Evolutionary conservation across 1,284 basidiomycete species (phyloP).

Genomic region (Ceraceosorus guamensis): DNA sequence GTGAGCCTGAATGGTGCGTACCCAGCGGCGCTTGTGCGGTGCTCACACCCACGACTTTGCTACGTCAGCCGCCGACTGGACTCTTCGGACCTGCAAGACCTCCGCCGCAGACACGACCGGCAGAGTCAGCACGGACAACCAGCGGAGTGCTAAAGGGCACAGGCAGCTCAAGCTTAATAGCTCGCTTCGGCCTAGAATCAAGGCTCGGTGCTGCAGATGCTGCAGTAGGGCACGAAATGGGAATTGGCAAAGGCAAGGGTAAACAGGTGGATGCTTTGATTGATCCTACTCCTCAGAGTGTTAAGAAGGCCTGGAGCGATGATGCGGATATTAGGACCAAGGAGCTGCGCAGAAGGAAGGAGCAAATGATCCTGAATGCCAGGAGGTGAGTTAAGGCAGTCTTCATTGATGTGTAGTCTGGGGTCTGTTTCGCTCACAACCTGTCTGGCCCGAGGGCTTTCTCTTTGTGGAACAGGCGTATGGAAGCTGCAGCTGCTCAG

Average conservation of each 20-base stretch:
- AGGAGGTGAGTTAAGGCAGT: neutral
- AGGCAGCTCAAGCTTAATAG: conserved; percentile 17
- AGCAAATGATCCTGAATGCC: conserved; percentile 21
- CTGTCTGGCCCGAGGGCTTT: no score
- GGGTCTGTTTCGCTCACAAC: neutral
- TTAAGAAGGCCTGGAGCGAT: conserved; percentile 9
- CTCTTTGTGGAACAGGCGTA: no score
- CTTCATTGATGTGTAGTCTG: neutral
- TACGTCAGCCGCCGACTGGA: conserved; percentile 17
- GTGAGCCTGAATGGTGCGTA: neutral
- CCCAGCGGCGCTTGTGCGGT: neutral
- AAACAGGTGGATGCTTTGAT: neutral
- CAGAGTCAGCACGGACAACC: no score
- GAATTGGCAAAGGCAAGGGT: conserved; percentile 6
- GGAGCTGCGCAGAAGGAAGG: conserved; percentile 26
- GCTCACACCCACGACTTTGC: neutral
- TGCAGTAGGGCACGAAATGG: neutral
- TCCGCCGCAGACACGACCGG: neutral
- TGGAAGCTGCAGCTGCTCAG: no score
- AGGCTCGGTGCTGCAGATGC: conserved; percentile 8
- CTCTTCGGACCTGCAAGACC: conserved; percentile 17
- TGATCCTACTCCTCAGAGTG: no score
- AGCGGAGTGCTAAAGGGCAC: neutral
- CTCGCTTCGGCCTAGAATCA: conserved; percentile 25
- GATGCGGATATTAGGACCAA: conserved; percentile 14